These are phyloP conservation scores for Canavalia gladiata DNA, from an alignment of 306 rosid genomes.

Conservation along the genomic window DNA sequence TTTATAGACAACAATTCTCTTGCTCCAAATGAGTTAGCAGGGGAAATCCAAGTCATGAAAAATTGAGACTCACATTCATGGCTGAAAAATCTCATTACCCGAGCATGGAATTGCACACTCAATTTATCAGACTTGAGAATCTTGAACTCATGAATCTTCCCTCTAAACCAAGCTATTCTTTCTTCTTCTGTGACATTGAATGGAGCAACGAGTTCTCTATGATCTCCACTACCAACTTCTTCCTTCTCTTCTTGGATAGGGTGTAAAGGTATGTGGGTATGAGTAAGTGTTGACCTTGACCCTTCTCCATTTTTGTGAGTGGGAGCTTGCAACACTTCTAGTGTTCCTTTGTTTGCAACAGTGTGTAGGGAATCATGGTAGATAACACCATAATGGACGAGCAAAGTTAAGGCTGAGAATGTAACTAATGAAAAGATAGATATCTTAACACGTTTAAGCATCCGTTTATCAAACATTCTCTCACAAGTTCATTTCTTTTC, in stretches of 20 bases:
- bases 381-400: slow-evolving; percentile 44
- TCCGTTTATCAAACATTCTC: slow-evolving; percentile 50
- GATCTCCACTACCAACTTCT: slow-evolving; percentile 35
- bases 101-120: slow-evolving; percentile 56
- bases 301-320: slow-evolving; percentile 20
- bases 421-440: slow-evolving; percentile 50
- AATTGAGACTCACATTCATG: slow-evolving; percentile 60
- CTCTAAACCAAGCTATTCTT: slow-evolving; percentile 66
- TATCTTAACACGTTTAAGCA: slow-evolving; percentile 47
- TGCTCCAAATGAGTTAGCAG: slow-evolving; percentile 53
- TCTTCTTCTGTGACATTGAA: slow-evolving; percentile 55
- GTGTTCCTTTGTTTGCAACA: slow-evolving; percentile 17
- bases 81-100: slow-evolving; percentile 56
- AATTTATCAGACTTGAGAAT: slow-evolving; percentile 62
- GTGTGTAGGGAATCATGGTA: slow-evolving; percentile 34
- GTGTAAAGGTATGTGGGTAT: slow-evolving; percentile 20
- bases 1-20: slow-evolving; percentile 66
- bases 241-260: slow-evolving; percentile 50
- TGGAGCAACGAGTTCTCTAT: slow-evolving; percentile 56
- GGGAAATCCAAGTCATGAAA: slow-evolving; percentile 81
- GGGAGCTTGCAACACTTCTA: slow-evolving; percentile 25
- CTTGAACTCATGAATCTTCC: slow-evolving; percentile 53
- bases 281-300: slow-evolving; percentile 40
- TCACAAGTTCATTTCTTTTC: slow-evolving; percentile 13
- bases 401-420: slow-evolving; percentile 53